Percentiles rank a stretch among this genome's conserved stretches.
Conservation (phyloP, 345 rosid species). For the Eucalyptus marginata region DNA sequence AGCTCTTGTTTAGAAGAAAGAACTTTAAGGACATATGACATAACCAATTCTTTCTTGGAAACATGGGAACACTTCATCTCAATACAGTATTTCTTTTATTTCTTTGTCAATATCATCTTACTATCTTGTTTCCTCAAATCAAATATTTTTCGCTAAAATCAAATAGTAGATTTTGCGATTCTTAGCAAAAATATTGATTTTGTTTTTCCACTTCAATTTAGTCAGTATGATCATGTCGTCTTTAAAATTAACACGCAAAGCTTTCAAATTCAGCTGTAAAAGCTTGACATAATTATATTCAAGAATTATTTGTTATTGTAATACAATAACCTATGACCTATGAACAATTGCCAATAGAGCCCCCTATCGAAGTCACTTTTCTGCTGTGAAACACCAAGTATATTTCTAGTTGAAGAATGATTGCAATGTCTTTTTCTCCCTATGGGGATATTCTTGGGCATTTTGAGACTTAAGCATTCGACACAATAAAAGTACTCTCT, state of each 20-base stretch:
- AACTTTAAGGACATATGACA: not conserved
- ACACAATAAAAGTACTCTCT: not conserved
- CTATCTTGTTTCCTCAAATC: not conserved
- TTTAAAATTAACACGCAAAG: not conserved
- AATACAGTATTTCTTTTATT: not conserved
- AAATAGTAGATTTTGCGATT: not conserved
- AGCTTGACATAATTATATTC: not conserved
- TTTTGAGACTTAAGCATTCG: not conserved
- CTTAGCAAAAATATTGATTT: not conserved
- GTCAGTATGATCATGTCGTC: not conserved
- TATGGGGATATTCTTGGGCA: not conserved
- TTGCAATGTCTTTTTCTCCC: not conserved
- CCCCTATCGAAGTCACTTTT: not conserved
- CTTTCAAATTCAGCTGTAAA: not conserved
- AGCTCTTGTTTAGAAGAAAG: not conserved
- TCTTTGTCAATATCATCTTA: not conserved
- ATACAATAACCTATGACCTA: not conserved
- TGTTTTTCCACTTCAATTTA: not conserved
- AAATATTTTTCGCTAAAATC: not conserved
- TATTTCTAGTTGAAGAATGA: not conserved
- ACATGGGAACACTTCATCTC: not conserved
- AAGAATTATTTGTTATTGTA: not conserved
- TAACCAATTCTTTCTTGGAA: not conserved
- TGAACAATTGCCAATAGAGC: not conserved
- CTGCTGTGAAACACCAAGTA: not conserved